These are phyloP conservation scores for Yamadazyma kitorensis DNA, from an alignment of 805 yeast genomes.

Conservation along the genomic window DNA sequence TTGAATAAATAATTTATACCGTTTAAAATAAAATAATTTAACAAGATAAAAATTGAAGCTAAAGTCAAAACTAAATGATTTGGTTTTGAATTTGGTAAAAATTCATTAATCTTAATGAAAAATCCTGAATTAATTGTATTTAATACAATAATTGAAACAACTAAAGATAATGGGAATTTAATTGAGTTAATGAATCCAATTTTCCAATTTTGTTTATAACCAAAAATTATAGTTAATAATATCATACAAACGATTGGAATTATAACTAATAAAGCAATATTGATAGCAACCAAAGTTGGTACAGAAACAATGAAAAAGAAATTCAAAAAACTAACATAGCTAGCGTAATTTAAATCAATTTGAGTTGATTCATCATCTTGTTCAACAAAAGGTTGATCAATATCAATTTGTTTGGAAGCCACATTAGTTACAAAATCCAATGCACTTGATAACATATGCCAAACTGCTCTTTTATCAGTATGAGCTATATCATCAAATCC, in stretches of 20 bases:
- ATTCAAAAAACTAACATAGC: conserved; percentile 66
- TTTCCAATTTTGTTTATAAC: conserved; percentile 47
- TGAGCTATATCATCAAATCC: conserved; percentile 63
- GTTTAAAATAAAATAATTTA: conserved; percentile 57
- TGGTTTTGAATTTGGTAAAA: conserved; percentile 39
- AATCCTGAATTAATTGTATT: conserved; percentile 19
- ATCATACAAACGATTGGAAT: conserved; percentile 54
- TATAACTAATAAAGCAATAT: conserved; percentile 48
- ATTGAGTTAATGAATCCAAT: conserved; percentile 35
- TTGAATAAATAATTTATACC: conserved; percentile 33
- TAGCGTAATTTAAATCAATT: conserved; percentile 38
- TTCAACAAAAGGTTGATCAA: conserved; percentile 26
- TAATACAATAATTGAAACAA: conserved; percentile 38
- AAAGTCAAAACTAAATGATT: conserved; percentile 36
- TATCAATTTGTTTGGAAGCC: conserved; percentile 26
- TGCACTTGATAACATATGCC: conserved; percentile 80
- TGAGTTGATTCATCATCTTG: conserved; percentile 13
- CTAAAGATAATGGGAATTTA: conserved; percentile 60
- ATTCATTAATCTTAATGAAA: conserved; percentile 23
- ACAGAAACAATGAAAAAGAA: conserved; percentile 54
- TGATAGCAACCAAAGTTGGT: conserved; percentile 46
- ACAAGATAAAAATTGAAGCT: conserved; percentile 46
- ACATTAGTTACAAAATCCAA: conserved; percentile 55
- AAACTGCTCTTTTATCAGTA: conserved; percentile 63
- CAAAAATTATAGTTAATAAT: conserved; percentile 46